A percentile compares a stretch with the other conserved stretches of the same genome.
Evolutionary conservation across 73 alveolate genomes (phyloP).

Genomic region (Tetrahymena borealis): DNA sequence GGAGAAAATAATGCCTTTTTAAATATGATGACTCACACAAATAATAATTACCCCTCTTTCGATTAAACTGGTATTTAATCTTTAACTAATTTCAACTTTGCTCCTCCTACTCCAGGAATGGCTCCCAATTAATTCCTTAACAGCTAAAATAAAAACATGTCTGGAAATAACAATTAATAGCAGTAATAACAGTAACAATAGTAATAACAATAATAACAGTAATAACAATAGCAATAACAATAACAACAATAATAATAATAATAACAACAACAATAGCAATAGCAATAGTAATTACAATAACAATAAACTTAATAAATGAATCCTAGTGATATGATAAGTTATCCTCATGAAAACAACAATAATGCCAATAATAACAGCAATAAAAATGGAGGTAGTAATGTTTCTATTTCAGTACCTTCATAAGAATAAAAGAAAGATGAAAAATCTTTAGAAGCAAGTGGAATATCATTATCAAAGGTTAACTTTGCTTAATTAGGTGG

Average conservation of each 20-base stretch:
- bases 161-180: too few species aligned
- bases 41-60: neutral
- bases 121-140: neutral
- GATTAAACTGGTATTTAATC: neutral
- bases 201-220: neutral
- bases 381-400: neutral
- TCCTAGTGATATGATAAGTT: neutral
- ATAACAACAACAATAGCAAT: neutral
- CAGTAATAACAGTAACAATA: neutral
- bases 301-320: neutral
- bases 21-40: neutral
- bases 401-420: neutral
- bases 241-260: neutral
- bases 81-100: neutral
- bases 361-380: neutral
- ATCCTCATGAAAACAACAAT: neutral
- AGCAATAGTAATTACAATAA: neutral
- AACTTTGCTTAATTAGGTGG: too few species aligned
- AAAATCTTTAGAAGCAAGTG: neutral
- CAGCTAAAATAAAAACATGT: neutral
- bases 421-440: neutral
- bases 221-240: neutral
- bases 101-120: neutral
- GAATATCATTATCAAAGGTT: too few species aligned
- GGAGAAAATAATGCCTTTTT: neutral